A percentile compares a stretch with the other conserved stretches of the same genome.
These are phyloP conservation scores for Candida labiduridarum DNA, from an alignment of 1,139 yeast species.

Conservation along the genomic window DNA sequence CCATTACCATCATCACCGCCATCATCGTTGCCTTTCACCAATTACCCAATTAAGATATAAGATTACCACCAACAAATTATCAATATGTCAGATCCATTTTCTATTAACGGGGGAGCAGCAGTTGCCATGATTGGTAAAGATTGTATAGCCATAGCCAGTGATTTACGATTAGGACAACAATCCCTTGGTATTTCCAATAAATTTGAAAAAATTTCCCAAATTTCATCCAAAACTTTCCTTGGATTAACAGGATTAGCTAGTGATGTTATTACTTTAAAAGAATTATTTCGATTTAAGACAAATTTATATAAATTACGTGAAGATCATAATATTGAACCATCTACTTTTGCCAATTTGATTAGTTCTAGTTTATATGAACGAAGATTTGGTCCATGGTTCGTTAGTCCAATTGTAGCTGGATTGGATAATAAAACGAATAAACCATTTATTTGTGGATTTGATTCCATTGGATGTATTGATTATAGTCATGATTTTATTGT, in stretches of 20 bases:
- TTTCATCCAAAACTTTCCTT: conserved; percentile 77
- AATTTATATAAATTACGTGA: conserved; percentile 90
- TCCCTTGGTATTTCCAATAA: conserved; percentile 90
- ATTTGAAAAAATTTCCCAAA: conserved; percentile 87
- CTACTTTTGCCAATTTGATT: conserved; percentile 89
- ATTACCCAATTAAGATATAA: conserved; percentile 32
- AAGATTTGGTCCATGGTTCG: conserved; percentile 96
- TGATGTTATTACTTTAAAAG: conserved; percentile 86
- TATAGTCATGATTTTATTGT: conserved; percentile 94
- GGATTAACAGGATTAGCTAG: conserved; percentile 96
- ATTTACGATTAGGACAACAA: conserved; percentile 90
- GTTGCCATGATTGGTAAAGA: conserved; percentile 99
- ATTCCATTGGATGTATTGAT: conserved; percentile 95
- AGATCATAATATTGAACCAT: conserved; percentile 90
- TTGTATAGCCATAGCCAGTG: conserved; percentile 97
- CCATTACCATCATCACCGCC: conserved; percentile 28
- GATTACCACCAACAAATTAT: background rate
- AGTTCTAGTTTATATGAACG: conserved; percentile 87
- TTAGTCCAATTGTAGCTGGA: conserved; percentile 97
- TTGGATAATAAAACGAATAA: conserved; percentile 75
- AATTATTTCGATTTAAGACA: conserved; percentile 79
- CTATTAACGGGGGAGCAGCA: conserved; percentile 76
- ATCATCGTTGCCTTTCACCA: background rate
- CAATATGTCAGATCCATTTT: conserved; percentile 51
- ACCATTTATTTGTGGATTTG: conserved; percentile 96